phyloP scores from a whole-genome alignment of 129 eudicot genomes.

The Centaurea solstitialis region DNA sequence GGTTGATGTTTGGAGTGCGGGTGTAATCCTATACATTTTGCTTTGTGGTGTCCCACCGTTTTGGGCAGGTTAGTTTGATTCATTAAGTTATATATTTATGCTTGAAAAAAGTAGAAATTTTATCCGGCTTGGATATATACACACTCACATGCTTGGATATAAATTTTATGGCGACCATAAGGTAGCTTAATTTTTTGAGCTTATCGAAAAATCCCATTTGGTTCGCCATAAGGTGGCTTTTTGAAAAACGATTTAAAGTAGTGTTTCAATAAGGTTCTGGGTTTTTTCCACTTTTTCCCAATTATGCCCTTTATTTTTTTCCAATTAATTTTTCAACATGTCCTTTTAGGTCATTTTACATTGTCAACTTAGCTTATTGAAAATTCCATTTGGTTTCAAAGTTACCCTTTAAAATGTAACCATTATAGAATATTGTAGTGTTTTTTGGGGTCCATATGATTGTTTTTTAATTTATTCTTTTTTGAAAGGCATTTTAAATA shows the following conservation, averaged over 20 bases:
- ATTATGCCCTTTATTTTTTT: neutral
- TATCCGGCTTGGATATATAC: neutral
- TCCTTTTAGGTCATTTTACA: too few relatives aligned
- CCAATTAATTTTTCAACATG: neutral
- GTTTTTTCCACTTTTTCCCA: neutral
- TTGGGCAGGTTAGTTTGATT: conserved; percentile 56
- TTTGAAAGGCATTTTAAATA: neutral
- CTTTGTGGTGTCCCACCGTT: conserved; percentile 95
- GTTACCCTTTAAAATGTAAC: neutral
- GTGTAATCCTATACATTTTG: conserved; percentile 84
- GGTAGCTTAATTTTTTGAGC: neutral
- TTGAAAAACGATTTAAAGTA: neutral
- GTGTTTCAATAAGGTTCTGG: neutral
- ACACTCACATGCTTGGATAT: neutral
- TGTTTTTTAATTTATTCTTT: too few relatives aligned
- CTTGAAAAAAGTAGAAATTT: neutral
- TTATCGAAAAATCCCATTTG: neutral
- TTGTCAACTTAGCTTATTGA: too few relatives aligned
- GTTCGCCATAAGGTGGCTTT: neutral
- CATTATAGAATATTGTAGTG: neutral
- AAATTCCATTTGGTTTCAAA: too few relatives aligned
- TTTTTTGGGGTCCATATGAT: neutral
- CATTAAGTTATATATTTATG: neutral
- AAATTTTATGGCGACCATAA: neutral
- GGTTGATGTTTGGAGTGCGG: conserved; percentile 95